phyloP scores from a whole-genome alignment of 2,329 filamentous ascomycete species.

The Phoma herbarum region DNA sequence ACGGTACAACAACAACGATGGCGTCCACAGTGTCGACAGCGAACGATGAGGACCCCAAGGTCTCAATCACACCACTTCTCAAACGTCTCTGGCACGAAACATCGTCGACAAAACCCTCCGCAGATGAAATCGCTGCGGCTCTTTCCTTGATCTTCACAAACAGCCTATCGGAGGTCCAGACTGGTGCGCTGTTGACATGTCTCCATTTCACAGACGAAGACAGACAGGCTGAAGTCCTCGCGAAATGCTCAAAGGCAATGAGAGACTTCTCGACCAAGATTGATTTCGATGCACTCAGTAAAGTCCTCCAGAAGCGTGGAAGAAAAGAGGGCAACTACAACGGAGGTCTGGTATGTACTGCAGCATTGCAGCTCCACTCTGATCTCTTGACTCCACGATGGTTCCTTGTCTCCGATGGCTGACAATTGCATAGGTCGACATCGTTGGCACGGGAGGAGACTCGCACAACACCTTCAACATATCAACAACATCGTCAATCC shows the following conservation, averaged over 20 bases:
- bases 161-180: constrained; percentile 85
- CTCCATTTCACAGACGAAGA: constrained; percentile 92
- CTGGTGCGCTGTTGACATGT: constrained; percentile 85
- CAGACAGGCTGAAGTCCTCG: constrained; percentile 82
- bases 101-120: constrained; percentile 60
- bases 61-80: constrained; percentile 74
- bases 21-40: constrained; percentile 39
- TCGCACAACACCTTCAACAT: constrained; percentile 99
- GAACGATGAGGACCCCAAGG: constrained; percentile 41
- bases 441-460: constrained; percentile 96
- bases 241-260: constrained; percentile 85
- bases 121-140: constrained; percentile 86
- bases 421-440: constrained; percentile 72
- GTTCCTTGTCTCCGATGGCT: constrained; percentile 8
- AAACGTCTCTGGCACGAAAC: constrained; percentile 72
- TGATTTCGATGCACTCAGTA: constrained; percentile 68
- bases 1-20: constrained; percentile 11
- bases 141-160: constrained; percentile 93
- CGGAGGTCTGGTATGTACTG: constrained; percentile 77
- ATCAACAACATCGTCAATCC: constrained; percentile 91
- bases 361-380: too few relatives aligned
- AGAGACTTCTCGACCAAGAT: constrained; percentile 77
- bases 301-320: constrained; percentile 67
- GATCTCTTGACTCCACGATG: not conserved
- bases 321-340: constrained; percentile 76